Percentiles rank a stretch among this genome's conserved stretches.
These are phyloP conservation scores for Oidium heveae DNA, from an alignment of 2,329 filamentous ascomycete species.

Conservation along the genomic window DNA sequence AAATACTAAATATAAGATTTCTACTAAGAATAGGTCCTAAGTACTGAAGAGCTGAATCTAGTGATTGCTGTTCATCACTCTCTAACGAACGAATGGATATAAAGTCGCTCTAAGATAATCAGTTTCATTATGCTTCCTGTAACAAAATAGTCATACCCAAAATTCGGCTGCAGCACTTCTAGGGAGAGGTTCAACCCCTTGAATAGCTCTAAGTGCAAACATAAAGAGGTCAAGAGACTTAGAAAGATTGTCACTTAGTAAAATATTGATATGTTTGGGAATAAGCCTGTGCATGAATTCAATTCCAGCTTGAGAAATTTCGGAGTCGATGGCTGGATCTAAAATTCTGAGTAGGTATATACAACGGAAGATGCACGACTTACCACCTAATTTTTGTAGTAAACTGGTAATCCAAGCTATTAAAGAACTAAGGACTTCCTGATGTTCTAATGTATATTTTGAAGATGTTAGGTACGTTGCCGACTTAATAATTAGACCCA, in stretches of 20 bases:
- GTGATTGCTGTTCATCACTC: not conserved
- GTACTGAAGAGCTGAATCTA: conserved; percentile 21
- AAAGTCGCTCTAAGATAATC: conserved; percentile 22
- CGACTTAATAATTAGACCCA: conserved; percentile 19
- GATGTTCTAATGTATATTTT: conserved; percentile 20
- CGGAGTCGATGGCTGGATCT: conserved; percentile 38
- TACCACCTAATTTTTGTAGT: conserved; percentile 35
- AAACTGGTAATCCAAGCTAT: conserved; percentile 37
- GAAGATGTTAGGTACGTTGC: not conserved
- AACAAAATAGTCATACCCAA: conserved; percentile 29
- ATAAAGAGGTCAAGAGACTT: conserved; percentile 40
- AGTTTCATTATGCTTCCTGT: conserved; percentile 1
- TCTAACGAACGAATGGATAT: conserved; percentile 19
- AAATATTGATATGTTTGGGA: conserved; percentile 30
- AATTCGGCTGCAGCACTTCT: conserved; percentile 52
- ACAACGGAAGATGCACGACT: conserved; percentile 4
- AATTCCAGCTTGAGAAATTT: conserved; percentile 48
- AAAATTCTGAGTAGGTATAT: conserved; percentile 2
- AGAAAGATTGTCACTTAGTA: conserved; percentile 31
- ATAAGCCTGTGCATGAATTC: conserved; percentile 44
- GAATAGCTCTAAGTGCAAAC: conserved; percentile 44
- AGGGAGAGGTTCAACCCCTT: conserved; percentile 46
- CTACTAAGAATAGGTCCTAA: conserved; percentile 35
- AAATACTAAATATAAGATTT: conserved; percentile 37
- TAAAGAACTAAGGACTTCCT: conserved; percentile 24